phyloP scores from a whole-genome alignment of 768 basidiomycete genomes.

The Russula lepida region DNA sequence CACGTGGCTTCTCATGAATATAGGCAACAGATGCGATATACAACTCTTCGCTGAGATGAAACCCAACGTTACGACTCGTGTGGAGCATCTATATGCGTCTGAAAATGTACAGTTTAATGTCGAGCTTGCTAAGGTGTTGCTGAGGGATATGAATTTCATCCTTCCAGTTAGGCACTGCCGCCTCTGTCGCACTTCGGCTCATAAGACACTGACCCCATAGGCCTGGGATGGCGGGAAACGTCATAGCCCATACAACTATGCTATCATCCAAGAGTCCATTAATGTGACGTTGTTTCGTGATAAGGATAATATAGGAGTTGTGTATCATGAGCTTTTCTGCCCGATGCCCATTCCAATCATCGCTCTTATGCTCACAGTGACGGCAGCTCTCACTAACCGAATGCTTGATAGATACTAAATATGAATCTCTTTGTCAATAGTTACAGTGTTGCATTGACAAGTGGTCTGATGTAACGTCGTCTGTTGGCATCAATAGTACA shows the following conservation, averaged over 20 bases:
- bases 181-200: background rate
- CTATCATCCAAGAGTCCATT: background rate
- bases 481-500: background rate
- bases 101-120: background rate
- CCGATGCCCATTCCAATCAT: slow-evolving; percentile 4
- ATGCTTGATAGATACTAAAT: background rate
- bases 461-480: background rate
- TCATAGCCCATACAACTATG: background rate
- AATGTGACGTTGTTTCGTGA: background rate
- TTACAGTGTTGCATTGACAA: slow-evolving; percentile 7
- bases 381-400: background rate
- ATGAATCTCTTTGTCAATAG: background rate
- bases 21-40: background rate
- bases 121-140: background rate
- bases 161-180: background rate
- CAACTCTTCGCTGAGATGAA: background rate
- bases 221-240: background rate
- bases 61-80: background rate
- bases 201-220: background rate
- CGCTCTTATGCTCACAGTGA: slow-evolving; percentile 6
- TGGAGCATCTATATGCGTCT: background rate
- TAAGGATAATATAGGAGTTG: background rate
- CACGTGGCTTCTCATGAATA: background rate
- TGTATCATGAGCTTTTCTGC: background rate
- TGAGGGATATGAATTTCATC: slow-evolving; percentile 6